phyloP scores from a whole-genome alignment of 768 basidiomycete species.

The Termitomyces eurrhizus region DNA sequence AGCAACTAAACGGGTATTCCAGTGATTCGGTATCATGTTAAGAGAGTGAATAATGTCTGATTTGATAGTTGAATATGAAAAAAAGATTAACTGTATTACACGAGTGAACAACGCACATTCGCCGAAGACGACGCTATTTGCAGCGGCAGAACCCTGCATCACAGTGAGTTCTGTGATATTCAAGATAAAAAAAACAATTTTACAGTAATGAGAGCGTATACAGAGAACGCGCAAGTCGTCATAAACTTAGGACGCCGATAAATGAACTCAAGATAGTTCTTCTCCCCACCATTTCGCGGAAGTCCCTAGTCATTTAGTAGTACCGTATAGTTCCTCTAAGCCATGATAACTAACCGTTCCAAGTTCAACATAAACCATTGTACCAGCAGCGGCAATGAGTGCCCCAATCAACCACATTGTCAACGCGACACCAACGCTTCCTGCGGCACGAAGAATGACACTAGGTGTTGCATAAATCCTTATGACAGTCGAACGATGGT shows the following conservation, averaged over 20 bases:
- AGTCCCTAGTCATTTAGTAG: constrained; percentile 53
- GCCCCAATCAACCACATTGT: constrained; percentile 72
- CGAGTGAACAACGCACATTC: constrained; percentile 49
- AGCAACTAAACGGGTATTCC: constrained; percentile 47
- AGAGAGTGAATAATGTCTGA: constrained; percentile 60
- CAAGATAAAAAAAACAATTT: constrained; percentile 15
- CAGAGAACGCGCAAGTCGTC: constrained; percentile 53
- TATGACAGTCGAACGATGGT: not conserved
- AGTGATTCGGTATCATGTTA: constrained; percentile 37
- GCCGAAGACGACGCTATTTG: constrained; percentile 63
- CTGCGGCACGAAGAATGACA: constrained; percentile 60
- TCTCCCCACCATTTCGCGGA: constrained; percentile 71
- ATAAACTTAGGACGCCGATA: constrained; percentile 60
- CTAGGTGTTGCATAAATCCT: constrained; percentile 74
- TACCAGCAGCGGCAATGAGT: constrained; percentile 59
- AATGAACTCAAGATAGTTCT: constrained; percentile 73
- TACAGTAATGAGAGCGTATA: constrained; percentile 39
- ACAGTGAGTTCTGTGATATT: constrained; percentile 31
- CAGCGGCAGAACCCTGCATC: constrained; percentile 56
- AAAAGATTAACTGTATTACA: not conserved
- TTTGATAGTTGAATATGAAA: not conserved
- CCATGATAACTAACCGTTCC: constrained; percentile 50
- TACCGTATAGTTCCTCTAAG: not conserved
- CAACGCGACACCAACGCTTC: constrained; percentile 66
- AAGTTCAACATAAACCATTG: constrained; percentile 70